Conservation (phyloP, 495 filamentous ascomycete species). For the Letharia lupina region DNA sequence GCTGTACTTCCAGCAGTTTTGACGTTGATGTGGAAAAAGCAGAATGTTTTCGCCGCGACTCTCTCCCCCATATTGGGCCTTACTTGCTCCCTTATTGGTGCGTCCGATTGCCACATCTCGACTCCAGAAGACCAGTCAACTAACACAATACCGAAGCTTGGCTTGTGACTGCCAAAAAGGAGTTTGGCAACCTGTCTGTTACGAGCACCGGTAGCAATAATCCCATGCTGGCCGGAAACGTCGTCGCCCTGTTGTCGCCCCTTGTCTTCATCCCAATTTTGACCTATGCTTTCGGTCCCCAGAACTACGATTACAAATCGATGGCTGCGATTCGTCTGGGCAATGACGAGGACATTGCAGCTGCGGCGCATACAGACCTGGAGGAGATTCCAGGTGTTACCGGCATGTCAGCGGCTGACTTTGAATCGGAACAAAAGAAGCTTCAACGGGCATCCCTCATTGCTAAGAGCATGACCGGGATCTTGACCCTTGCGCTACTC, state of each 20-base stretch:
- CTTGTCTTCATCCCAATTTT: slow-evolving; percentile 70
- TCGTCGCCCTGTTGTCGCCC: slow-evolving; percentile 72
- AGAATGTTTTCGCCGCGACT: slow-evolving; percentile 71
- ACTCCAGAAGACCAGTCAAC: not conserved
- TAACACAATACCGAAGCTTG: slow-evolving; percentile 44
- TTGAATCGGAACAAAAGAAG: slow-evolving; percentile 48
- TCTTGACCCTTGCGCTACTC: slow-evolving; percentile 67
- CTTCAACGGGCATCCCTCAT: slow-evolving; percentile 67
- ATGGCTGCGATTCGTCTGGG: slow-evolving; percentile 79
- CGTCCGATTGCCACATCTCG: not conserved
- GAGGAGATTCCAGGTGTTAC: slow-evolving; percentile 57
- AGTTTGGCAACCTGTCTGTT: slow-evolving; percentile 67
- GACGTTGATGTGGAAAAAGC: slow-evolving; percentile 72
- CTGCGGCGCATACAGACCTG: slow-evolving; percentile 59
- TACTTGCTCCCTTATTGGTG: slow-evolving; percentile 54
- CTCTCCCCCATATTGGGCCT: slow-evolving; percentile 72
- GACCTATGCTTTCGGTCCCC: slow-evolving; percentile 61
- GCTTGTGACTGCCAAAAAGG: slow-evolving; percentile 78
- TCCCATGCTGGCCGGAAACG: slow-evolving; percentile 85
- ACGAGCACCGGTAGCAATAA: slow-evolving; percentile 71
- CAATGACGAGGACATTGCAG: slow-evolving; percentile 71
- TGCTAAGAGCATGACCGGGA: slow-evolving; percentile 65
- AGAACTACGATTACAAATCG: slow-evolving; percentile 83
- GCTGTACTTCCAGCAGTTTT: slow-evolving; percentile 78
- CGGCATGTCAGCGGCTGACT: slow-evolving; percentile 38